Conservation (phyloP, 2,329 filamentous ascomycete genomes). For the Alternaria solani region DNA sequence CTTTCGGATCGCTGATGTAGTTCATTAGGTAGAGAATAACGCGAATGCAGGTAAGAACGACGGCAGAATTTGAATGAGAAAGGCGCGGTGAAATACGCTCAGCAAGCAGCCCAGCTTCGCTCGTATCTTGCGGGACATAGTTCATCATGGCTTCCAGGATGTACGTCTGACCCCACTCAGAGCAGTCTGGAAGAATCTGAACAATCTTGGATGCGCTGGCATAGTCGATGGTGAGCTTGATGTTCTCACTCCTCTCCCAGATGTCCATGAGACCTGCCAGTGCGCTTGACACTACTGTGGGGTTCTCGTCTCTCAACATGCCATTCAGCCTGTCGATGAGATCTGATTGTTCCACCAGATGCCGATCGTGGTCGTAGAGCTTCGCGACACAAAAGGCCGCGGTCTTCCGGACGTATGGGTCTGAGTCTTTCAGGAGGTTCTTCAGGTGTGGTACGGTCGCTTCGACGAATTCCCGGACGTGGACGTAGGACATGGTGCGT, state of each 20-base stretch:
- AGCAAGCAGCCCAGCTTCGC: conserved; percentile 86
- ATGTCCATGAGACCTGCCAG: conserved; percentile 94
- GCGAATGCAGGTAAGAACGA: conserved; percentile 93
- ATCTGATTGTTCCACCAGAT: conserved; percentile 88
- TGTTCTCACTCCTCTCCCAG: conserved; percentile 96
- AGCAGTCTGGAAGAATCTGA: conserved; percentile 94
- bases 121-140: conserved; percentile 90
- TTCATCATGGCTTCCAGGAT: conserved; percentile 98
- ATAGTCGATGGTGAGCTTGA: conserved; percentile 98
- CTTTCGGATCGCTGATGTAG: conserved; percentile 92
- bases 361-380: conserved; percentile 93
- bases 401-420: conserved; percentile 97
- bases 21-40: conserved; percentile 99
- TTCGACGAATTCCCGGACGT: conserved; percentile 94
- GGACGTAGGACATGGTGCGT: conserved; percentile 96
- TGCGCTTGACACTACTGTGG: conserved; percentile 94
- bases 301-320: conserved; percentile 93
- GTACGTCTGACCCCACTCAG: conserved; percentile 99
- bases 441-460: conserved; percentile 86
- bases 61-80: conserved; percentile 95
- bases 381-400: conserved; percentile 97
- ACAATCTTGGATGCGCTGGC: conserved; percentile 98
- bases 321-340: conserved; percentile 90
- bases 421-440: conserved; percentile 80
- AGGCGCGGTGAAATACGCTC: conserved; percentile 95